Conservation (phyloP, 169 alveolate species). For the Plasmodium gonderi region DNA sequence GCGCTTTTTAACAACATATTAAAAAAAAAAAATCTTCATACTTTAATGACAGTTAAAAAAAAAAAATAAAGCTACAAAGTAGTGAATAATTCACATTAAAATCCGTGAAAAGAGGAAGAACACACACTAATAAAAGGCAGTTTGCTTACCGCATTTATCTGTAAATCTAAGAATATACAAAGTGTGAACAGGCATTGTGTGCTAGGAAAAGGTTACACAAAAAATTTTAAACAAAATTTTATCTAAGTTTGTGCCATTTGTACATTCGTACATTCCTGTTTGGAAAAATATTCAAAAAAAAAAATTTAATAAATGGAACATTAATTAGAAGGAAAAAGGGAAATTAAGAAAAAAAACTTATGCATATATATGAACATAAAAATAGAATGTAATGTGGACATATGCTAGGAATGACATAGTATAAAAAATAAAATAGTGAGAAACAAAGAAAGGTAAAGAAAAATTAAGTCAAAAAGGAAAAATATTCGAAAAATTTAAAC, state of each 20-base stretch:
- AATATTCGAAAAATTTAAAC: not conserved
- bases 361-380: constrained; percentile 6
- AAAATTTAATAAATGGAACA: not conserved
- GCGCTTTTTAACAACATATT: constrained; percentile 10
- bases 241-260: not conserved
- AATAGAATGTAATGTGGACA: constrained; percentile 37
- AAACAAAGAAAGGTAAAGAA: not conserved
- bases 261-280: not conserved
- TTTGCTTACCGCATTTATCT: not conserved
- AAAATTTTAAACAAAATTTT: not conserved
- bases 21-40: not conserved
- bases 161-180: not conserved
- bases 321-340: not conserved
- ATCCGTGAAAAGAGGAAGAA: not conserved
- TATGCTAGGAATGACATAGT: constrained; percentile 9
- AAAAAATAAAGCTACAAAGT: constrained; percentile 12
- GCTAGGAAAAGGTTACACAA: not conserved
- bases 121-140: not conserved
- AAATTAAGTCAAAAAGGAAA: constrained; percentile 12
- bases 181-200: not conserved
- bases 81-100: not conserved
- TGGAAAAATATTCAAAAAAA: not conserved
- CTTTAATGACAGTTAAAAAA: constrained; percentile 21
- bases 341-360: not conserved
- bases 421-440: not conserved